Conservation (phyloP, 495 filamentous ascomycete species). For the Trichoderma orchidacearum region DNA sequence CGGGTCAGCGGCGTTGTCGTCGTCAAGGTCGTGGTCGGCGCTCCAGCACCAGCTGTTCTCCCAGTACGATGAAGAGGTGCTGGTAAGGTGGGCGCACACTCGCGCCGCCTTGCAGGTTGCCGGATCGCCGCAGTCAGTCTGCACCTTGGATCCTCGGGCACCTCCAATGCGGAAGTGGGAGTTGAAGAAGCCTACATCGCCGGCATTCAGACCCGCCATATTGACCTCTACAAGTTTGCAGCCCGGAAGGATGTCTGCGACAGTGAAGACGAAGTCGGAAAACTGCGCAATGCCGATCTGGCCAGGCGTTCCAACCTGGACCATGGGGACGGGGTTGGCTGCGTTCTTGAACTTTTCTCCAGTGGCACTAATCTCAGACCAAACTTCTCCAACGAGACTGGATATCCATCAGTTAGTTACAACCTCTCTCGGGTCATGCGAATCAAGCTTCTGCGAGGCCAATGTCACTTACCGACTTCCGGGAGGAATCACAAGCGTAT, state of each 20-base stretch:
- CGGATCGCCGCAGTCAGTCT: conserved; percentile 19
- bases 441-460: too few species aligned
- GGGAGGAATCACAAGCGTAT: conserved; percentile 41
- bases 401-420: too few species aligned
- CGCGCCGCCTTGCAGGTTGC: conserved; percentile 39
- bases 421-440: too few species aligned
- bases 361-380: conserved; percentile 23
- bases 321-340: conserved; percentile 33
- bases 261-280: conserved; percentile 34
- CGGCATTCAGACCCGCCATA: conserved; percentile 34
- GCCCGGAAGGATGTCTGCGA: conserved; percentile 26
- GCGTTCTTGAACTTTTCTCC: conserved; percentile 32
- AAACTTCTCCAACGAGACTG: conserved; percentile 11
- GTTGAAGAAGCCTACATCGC: conserved; percentile 47
- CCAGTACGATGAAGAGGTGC: conserved; percentile 37
- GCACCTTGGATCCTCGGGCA: conserved; percentile 24
- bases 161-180: conserved; percentile 44
- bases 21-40: conserved; percentile 1
- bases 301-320: conserved; percentile 37
- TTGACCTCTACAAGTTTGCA: conserved; percentile 40
- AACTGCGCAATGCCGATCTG: conserved; percentile 43
- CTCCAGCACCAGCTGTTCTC: conserved; percentile 47
- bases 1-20: conserved; percentile 2
- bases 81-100: conserved; percentile 47
- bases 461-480: conserved; percentile 37